These are phyloP conservation scores for Cladorrhinum samala DNA, from an alignment of 495 filamentous ascomycete species.

Conservation along the genomic window DNA sequence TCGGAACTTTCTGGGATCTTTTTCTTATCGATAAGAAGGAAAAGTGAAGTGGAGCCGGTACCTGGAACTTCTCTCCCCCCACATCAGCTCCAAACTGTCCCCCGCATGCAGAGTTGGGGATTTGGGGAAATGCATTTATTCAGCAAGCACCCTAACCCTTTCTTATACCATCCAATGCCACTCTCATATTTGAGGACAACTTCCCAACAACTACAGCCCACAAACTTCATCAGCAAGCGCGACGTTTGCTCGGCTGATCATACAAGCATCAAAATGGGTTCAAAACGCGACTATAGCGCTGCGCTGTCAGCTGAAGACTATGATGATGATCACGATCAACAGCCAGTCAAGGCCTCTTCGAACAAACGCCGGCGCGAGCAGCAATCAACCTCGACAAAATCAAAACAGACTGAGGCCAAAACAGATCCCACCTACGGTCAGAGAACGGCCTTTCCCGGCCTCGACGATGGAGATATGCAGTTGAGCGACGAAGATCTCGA, in stretches of 20 bases:
- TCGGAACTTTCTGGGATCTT: background rate
- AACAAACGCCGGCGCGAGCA: conserved; percentile 26
- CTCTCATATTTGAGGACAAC: no score
- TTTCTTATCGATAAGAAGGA: background rate
- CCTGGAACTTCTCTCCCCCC: background rate
- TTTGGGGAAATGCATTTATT: no score
- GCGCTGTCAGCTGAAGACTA: conserved; percentile 5
- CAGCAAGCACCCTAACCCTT: no score
- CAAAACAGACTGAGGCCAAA: conserved; percentile 20
- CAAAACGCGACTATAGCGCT: conserved; percentile 23
- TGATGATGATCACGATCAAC: conserved; percentile 1
- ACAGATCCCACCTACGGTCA: conserved; percentile 69
- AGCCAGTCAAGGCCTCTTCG: conserved; percentile 6
- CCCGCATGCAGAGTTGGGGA: no score
- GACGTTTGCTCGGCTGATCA: no score
- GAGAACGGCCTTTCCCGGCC: conserved; percentile 66
- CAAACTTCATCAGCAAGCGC: no score
- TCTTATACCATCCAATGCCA: background rate
- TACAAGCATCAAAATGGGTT: conserved; percentile 24
- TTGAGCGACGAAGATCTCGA: conserved; percentile 44
- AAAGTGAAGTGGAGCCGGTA: background rate
- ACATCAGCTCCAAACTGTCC: background rate
- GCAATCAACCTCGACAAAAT: conserved; percentile 12
- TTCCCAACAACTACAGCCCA: no score
- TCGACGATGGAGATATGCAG: conserved; percentile 43